Evolutionary conservation across 2,329 filamentous ascomycete species (phyloP), one percentile per base, ranked within the genome.

Genomic region (Colletotrichum coccodes): DNA sequence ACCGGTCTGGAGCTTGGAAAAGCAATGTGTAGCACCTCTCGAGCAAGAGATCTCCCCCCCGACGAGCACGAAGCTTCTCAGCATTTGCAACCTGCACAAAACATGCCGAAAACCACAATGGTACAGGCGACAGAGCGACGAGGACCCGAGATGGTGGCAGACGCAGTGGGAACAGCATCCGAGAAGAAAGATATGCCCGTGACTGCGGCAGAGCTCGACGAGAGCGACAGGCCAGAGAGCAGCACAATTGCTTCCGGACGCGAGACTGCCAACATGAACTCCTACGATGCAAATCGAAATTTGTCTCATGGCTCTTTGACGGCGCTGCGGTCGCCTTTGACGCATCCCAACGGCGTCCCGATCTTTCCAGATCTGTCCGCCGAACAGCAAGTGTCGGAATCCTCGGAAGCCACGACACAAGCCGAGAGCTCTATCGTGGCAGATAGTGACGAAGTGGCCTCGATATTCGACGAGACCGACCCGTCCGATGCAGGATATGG

Each of bases 331-430:
- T 73, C 74, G 8, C 79, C 76, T n/a, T 70, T 82, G 60, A 80
- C 75, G 0, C 79, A 82, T 56, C 80, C 79, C 16, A 82, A 81
- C 52, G 80, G 80, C 5, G 47, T 75, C 8, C 75, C 73, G 21
- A 80, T 82, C 21, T 82, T 82, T 40, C 80, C 80, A 6, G 68
- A 72, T 12, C 65, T 82, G 30, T 79, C 80, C 5, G 70, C 77
- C 5, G 69, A 70, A 3, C 78, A 82, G 60, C 78, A 82, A 68
- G 76, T 79, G 18, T 69, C 71, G n/a, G 70, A 81, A n/a, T 76
- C 79, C 14, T 73, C 75, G 53, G 76, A 81, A 68, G 80, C 80
- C 9, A 68, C 81, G 14, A 71, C 74, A 1, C 77, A 82, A 66
- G 80, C 79, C 8, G 78, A 82, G 52, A 76, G 75, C 8, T 74